Percentiles rank a stretch among this genome's conserved stretches.
Conservation (phyloP, 2,329 filamentous ascomycete species). For the Penicillium sp. region DNA sequence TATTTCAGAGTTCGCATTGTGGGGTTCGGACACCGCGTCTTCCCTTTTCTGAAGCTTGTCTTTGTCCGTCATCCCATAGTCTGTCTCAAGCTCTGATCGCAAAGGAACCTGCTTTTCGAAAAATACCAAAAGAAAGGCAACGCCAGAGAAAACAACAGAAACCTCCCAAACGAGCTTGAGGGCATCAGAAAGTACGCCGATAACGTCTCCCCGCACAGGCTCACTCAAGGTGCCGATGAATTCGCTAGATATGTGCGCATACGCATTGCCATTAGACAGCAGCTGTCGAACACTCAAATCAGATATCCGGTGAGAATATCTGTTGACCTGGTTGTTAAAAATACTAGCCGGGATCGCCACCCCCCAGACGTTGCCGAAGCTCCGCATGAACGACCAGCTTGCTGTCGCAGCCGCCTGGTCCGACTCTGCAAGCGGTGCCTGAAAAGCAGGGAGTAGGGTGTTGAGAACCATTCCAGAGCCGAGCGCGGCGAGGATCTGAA, state of each 20-base stretch:
- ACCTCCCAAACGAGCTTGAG: neutral
- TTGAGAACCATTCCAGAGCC: constrained; percentile 8
- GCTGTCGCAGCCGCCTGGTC: constrained; percentile 3
- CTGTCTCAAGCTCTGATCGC: neutral
- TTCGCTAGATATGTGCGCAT: neutral
- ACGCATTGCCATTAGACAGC: neutral
- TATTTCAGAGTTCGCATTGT: too few relatives aligned
- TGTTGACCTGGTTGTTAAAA: neutral
- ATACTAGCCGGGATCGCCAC: neutral
- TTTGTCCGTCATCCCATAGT: neutral
- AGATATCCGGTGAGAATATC: neutral
- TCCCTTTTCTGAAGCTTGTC: too few relatives aligned
- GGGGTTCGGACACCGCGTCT: too few relatives aligned
- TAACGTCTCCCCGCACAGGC: neutral
- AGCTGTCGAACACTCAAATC: neutral
- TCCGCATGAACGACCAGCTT: constrained; percentile 14
- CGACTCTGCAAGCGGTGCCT: neutral
- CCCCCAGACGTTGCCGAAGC: constrained; percentile 7
- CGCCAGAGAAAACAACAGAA: neutral
- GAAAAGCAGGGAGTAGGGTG: constrained; percentile 3
- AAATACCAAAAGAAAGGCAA: neutral
- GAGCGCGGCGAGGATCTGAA: neutral
- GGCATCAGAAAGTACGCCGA: neutral
- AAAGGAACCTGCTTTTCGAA: neutral
- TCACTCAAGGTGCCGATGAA: neutral